Evolutionary conservation across 768 basidiomycete species (phyloP).

Genomic region (Leccinellum luteum): DNA sequence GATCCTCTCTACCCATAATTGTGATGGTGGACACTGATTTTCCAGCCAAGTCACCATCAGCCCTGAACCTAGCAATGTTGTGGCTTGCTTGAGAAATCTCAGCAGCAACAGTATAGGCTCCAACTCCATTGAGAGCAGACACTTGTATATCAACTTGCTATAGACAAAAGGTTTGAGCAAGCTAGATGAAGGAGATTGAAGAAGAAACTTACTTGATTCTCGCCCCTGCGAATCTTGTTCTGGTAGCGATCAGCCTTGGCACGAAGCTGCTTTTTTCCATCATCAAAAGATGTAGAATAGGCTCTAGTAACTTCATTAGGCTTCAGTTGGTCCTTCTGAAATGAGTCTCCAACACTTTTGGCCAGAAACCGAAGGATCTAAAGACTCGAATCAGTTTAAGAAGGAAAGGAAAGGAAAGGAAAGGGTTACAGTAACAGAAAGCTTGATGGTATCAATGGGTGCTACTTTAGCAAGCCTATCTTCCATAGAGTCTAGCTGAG

Average conservation of each 20-base stretch:
- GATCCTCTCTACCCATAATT: conserved; percentile 52
- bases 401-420: not conserved
- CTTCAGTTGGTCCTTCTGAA: conserved; percentile 28
- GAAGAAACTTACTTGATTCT: conserved; percentile 35
- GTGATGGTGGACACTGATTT: conserved; percentile 37
- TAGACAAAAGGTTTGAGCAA: not conserved
- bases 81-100: conserved; percentile 11
- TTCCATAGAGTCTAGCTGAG: conserved; percentile 23
- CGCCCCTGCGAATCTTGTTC: conserved; percentile 30
- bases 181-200: not conserved
- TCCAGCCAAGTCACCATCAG: conserved; percentile 28
- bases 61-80: conserved; percentile 20
- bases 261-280: conserved; percentile 12
- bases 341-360: conserved; percentile 23
- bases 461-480: conserved; percentile 19
- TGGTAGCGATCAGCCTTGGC: conserved; percentile 29
- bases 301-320: conserved; percentile 23
- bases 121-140: conserved; percentile 15
- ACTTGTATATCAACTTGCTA: conserved; percentile 26
- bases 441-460: conserved; percentile 26
- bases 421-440: conserved; percentile 20
- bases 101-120: conserved; percentile 24
- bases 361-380: conserved; percentile 29
- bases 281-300: conserved; percentile 16
- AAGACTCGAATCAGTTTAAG: not conserved